Base-by-base conservation (phyloP, 1,139 yeast species). In the Blastobotrys malaysiensis region DNA sequence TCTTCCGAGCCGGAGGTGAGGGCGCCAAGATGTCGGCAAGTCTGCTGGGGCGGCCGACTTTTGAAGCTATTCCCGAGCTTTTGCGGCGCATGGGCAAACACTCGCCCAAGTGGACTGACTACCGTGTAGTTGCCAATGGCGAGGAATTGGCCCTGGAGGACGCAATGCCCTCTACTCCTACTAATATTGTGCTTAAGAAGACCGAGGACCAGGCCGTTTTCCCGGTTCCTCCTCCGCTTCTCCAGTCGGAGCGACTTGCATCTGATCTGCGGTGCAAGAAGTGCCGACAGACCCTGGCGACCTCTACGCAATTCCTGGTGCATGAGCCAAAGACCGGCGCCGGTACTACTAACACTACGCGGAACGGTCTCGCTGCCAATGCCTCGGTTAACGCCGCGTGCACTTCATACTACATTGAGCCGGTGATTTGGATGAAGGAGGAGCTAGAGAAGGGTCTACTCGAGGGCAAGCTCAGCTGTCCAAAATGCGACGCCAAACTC, bases 351-450 rank as follows among this genome's bases (percentile, higher is more conserved):
- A 59, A 51, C 18, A 58, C 63, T 9, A 63, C 68, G 1, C 59
- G 68, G 21, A 62, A 63, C 45, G 69, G 69, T 22, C 53, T 63
- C 54, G 73, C 78, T 1, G 57, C 67, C 18, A 71, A 74, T 0
- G 69, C 77, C 61, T 80, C 73, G 4, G 77, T 86, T 45, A 79
- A 87, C 20, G 72, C 77, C 11, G 91, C 86, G 2, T 93, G 99
- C 68, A 86, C 95, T n/a, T 97, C 91, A 67, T 87, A 79, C 67
- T 83, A 89, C 61, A 76, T 82, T 13, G 98, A 93, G 69, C 98
- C 99, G 0, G 74, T 91, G 55, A 75, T 77, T 39, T 93, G 99
- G 99, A 93, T 93, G 99, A 79, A 84, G 57, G 74, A 76, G 0
- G 96, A 88, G 65, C 74, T 91, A 45, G 81, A 76, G 44, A 71